Percentiles rank a stretch among this genome's conserved stretches.
Evolutionary conservation across 305 asterid species (phyloP).

Genomic region (Fraxinus velutina): DNA sequence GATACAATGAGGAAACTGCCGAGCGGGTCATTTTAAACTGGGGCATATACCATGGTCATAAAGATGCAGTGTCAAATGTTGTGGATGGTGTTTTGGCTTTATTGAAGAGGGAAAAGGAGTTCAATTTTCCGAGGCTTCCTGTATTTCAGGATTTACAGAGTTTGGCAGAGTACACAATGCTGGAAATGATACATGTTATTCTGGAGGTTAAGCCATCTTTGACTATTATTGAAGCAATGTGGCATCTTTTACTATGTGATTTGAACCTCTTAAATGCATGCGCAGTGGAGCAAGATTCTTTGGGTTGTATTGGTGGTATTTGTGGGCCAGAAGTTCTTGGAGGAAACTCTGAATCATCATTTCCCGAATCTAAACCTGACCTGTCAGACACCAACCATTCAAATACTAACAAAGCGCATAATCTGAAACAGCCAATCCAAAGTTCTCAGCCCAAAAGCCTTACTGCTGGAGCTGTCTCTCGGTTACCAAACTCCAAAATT

Average conservation of each 20-base stretch:
- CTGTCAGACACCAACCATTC: conserved; percentile 28
- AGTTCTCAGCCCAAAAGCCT: conserved; percentile 29
- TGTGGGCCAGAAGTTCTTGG: conserved; percentile 29
- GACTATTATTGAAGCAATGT: conserved; percentile 64
- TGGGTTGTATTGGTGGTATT: conserved; percentile 24
- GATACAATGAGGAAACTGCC: conserved; percentile 53
- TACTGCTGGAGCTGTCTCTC: conserved; percentile 22
- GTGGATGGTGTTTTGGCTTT: conserved; percentile 62
- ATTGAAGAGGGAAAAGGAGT: conserved; percentile 40
- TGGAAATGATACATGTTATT: conserved; percentile 72
- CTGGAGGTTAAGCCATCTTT: conserved; percentile 58
- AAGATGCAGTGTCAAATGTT: conserved; percentile 55
- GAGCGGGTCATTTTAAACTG: conserved; percentile 59
- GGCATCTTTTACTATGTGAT: conserved; percentile 68
- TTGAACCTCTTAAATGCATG: conserved; percentile 61
- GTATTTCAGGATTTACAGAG: conserved; percentile 45
- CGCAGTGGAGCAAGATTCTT: conserved; percentile 30
- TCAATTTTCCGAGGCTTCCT: conserved; percentile 28
- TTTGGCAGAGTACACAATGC: conserved; percentile 54
- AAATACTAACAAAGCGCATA: conserved; percentile 24
- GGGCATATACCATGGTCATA: conserved; percentile 56
- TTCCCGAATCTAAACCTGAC: conserved; percentile 24
- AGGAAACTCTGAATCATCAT: conserved; percentile 20
- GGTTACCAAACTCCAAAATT: conserved; percentile 18
- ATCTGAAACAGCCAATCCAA: conserved; percentile 27